Base-by-base conservation (phyloP, 768 basidiomycete genomes). In the Naganishia friedmannii region DNA sequence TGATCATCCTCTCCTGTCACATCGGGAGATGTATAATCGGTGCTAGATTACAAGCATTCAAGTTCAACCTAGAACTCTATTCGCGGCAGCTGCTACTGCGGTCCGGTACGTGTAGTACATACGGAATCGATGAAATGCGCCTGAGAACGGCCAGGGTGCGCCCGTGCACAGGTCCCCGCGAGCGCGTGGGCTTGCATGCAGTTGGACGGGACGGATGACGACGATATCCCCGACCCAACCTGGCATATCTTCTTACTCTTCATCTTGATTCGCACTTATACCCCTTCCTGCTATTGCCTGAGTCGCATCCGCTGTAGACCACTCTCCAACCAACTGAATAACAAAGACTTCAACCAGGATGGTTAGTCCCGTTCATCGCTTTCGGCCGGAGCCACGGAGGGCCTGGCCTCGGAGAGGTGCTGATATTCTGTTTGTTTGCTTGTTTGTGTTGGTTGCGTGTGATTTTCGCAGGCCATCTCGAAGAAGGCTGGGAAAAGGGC, bases 401-500 rank as follows among this genome's bases (percentile, higher is more conserved):
- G 7, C n/a, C 12, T 51, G n/a, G n/a, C n/a, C 48, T 51, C 48
- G 48, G 7, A 51, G 48, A 21, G 13, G 48, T 51, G 19, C 48
- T 51, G 48, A 51, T 51, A 42, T 13, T 12, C 48, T 51, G 48
- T 51, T 21, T 51, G 19, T 23, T 51, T 21, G n/a, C 15, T 15
- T 46, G 45, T 17, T 4, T 12, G 4, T 13, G 9, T 42, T 17
- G 9, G 15, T 42, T 42, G 42, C 15, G 42, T 42, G 42, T 15
- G 15, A 42, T 29, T n/a, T n/a, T n/a, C n/a, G n/a, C n/a, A 63
- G 65, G 67, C 69, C 19, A 70, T 70, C 69, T 79, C 78, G 48
- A 81, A 80, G 74, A 81, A 81, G 70, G 80, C 78, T 53, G 80
- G 78, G 3, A 80, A 79, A 73, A 82, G 81, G 71, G 67, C 79